These are phyloP conservation scores for Solanum peruvianum DNA, from an alignment of 257 asterid species.

Conservation along the genomic window DNA sequence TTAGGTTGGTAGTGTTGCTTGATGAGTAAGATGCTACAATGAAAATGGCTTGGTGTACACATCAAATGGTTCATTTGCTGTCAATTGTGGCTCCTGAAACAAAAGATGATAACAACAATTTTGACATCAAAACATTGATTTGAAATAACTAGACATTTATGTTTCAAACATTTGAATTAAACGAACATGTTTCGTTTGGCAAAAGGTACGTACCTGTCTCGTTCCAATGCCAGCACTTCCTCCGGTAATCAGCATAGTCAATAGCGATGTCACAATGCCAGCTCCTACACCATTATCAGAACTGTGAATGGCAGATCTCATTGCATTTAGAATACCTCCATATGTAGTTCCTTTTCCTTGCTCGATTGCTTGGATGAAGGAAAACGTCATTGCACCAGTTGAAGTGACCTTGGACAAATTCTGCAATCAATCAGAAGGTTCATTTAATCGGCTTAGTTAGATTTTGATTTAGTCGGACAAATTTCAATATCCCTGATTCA, in stretches of 20 bases:
- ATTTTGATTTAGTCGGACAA: not conserved
- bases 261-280: constrained; percentile 48
- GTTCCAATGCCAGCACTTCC: constrained; percentile 59
- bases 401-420: constrained; percentile 80
- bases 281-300: constrained; percentile 33
- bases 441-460: not conserved
- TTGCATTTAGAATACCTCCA: constrained; percentile 67
- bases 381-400: constrained; percentile 94
- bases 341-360: constrained; percentile 63
- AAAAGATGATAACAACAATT: not conserved
- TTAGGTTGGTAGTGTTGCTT: not conserved
- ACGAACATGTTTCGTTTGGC: not conserved
- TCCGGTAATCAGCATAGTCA: constrained; percentile 77
- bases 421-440: constrained; percentile 22
- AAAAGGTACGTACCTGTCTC: constrained; percentile 57
- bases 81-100: constrained; percentile 74
- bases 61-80: constrained; percentile 67
- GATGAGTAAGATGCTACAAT: constrained; percentile 14
- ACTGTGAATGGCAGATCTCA: constrained; percentile 63
- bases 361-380: constrained; percentile 90
- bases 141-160: not conserved
- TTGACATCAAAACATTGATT: not conserved
- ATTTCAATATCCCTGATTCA: not conserved
- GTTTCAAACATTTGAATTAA: not conserved
- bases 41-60: constrained; percentile 71